phyloP scores from a whole-genome alignment of 805 yeast genomes.

The Brettanomyces anomalus region DNA sequence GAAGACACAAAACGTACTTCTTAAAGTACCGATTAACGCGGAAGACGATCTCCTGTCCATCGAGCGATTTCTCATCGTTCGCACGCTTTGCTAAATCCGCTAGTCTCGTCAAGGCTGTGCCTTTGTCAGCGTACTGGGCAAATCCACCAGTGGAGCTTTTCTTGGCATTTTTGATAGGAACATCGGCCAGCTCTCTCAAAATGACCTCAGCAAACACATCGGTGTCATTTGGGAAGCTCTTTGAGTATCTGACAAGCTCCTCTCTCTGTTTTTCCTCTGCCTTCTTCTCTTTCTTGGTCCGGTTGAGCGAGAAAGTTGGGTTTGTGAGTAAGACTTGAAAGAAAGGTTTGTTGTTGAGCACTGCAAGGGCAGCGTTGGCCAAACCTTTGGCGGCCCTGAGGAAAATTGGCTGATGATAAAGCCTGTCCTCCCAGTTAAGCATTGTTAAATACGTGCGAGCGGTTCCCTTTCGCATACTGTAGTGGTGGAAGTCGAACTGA shows the following conservation, averaged over 20 bases:
- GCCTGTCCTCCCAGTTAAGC: conserved; percentile 72
- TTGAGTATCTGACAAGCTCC: conserved; percentile 36
- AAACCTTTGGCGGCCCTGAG: conserved; percentile 65
- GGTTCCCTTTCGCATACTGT: conserved; percentile 85
- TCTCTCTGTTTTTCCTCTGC: conserved; percentile 47
- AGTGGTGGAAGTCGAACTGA: conserved; percentile 91
- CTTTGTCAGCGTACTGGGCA: conserved; percentile 26
- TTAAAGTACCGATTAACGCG: conserved; percentile 30
- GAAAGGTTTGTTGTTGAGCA: conserved; percentile 19
- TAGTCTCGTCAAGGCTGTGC: conserved; percentile 7
- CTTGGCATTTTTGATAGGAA: conserved; percentile 16
- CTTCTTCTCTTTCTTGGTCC: conserved; percentile 47
- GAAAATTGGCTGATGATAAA: conserved; percentile 64
- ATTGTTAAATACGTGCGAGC: conserved; percentile 73
- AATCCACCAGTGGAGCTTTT: neutral
- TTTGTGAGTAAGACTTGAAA: conserved; percentile 8
- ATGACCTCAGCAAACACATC: conserved; percentile 52
- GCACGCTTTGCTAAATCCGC: neutral
- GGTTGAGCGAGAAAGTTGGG: conserved; percentile 14
- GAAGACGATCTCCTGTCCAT: conserved; percentile 25
- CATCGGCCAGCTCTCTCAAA: conserved; percentile 18
- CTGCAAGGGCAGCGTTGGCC: conserved; percentile 42
- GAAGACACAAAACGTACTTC: conserved; percentile 38
- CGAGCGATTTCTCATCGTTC: conserved; percentile 3
- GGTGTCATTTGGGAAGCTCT: conserved; percentile 32